Evolutionary conservation across 345 rosid species (phyloP), one percentile per base, ranked within the genome.

Genomic region (Euphorbia tirucalli): DNA sequence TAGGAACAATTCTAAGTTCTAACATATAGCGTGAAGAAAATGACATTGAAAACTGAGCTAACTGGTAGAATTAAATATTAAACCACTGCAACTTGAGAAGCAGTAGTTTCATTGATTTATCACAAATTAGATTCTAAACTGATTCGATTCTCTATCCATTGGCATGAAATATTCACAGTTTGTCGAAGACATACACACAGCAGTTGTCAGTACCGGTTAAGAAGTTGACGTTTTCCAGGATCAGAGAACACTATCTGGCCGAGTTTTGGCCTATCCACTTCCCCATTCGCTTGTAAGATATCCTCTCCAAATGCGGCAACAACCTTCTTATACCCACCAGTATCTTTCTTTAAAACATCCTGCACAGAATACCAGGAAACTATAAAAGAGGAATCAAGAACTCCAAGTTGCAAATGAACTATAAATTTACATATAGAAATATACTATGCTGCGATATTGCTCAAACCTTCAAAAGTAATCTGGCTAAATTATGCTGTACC

Each of bases 171-270:
- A 48, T 37, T 6, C 15, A 25, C 55, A 30, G 5, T 61, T 49
- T 3, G 13, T 50, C 27, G 1, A 48, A 24, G 32, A 55, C 44
- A 28, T 22, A 24, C 44, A 21, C 10, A n/a, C 10, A 8, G 5
- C 48, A 24, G 37, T 24, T 39, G 15, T 32, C 0, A 15, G 37
- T 82, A 95, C 97, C 90, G 71, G 82, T 90, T 90, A 58, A 95
- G 85, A 41, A 89, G 85, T 73, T 92, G 91, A 52, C 98, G 98
- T 76, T 90, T 89, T 68, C 78, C 78, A 66, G 89, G 78, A 67
- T 90, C 89, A 18, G 94, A 89, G 85, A 92, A 95, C n/a, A 92
- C 99, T 11, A 88, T 83, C 73, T 75, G 97, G 43, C 94, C 97
- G 16, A 93, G 83, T 72, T 88, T 91, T 11, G 87, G 74, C 56